Evolutionary conservation across 1,284 basidiomycete genomes (phyloP), one percentile per base, ranked within the genome.

Genomic region (Bondarzewia mesenterica): DNA sequence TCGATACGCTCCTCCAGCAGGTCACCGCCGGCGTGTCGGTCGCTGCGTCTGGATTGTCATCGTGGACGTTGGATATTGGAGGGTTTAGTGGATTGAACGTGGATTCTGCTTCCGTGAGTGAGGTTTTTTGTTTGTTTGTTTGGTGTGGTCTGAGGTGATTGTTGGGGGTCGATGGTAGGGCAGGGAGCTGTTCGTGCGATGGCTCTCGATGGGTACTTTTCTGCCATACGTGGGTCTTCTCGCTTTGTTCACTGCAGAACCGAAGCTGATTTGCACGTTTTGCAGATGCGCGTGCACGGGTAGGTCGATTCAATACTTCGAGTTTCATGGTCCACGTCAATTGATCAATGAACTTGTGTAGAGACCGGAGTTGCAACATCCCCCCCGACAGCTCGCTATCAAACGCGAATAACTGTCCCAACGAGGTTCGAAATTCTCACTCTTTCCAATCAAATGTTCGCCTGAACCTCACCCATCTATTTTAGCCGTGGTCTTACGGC

Each of bases 51-150:
- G 68, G 68, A 3, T 68, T 70, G 16, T 69, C 68, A 4, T 61
- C 64, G 2, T 70, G 68, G 68, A 70, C 68, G 25, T 52, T 70
- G 39, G 68, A 70, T 55, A 69, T 70, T 52, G 68, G 68, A 12
- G 68, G 68, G 7, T 70, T 70, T 50, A 46, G 57, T n/a, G 68
- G 67, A 21, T 49, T 70, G 55, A 54, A 70, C 50, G 52, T 68
- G 26, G 65, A 68, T 46, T 62, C 61, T 2, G 60, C 59, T 23
- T 59, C 51, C 32, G 66, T 63, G 44, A 50, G 61, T 48, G 20
- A 10, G n/a, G 29, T 18, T 21, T 23, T 27, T 5, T 36, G 7
- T 35, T 43, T 5, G 7, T 23, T 7, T 5, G 8, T 12, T 3
- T n/a, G 29, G 7, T 29, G 14, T 22, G 22, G 44, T 16, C 7